These are phyloP conservation scores for Neoboletus brunneissimus DNA, from an alignment of 768 basidiomycete genomes.

Conservation along the genomic window DNA sequence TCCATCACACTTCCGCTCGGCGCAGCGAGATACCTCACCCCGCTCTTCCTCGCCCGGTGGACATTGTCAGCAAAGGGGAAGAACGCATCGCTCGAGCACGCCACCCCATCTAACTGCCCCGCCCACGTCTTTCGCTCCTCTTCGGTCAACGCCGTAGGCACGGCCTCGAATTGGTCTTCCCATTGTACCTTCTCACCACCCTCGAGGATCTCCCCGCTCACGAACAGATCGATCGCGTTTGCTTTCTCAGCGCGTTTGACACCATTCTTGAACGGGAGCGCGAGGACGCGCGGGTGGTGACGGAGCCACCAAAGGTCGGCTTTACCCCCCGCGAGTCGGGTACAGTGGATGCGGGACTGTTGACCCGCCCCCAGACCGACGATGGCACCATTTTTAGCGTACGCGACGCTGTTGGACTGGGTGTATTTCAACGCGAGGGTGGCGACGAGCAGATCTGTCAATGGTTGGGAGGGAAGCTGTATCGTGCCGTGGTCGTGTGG, in stretches of 20 bases:
- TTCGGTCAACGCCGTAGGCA: conserved; percentile 61
- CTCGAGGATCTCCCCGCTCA: conserved; percentile 84
- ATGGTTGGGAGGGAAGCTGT: conserved; percentile 71
- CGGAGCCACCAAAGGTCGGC: conserved; percentile 99
- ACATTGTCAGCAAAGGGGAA: conserved; percentile 99
- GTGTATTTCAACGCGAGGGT: conserved; percentile 98
- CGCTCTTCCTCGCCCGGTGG: conserved; percentile 87
- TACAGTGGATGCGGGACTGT: conserved; percentile 99
- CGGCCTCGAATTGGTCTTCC: conserved; percentile 80
- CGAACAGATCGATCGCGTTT: conserved; percentile 96
- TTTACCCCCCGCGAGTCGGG: conserved; percentile 93
- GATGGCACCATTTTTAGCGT: conserved; percentile 87
- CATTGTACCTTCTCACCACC: conserved; percentile 88
- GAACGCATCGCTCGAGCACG: conserved; percentile 96
- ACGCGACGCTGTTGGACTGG: conserved; percentile 98
- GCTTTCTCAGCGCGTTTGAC: conserved; percentile 98
- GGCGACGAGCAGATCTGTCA: conserved; percentile 93
- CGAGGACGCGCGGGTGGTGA: conserved; percentile 91
- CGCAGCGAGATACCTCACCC: conserved; percentile 89
- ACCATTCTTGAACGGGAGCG: conserved; percentile 94
- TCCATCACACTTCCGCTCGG: conserved; percentile 98
- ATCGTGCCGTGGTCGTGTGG: not conserved
- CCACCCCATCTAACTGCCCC: conserved; percentile 72
- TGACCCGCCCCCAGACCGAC: conserved; percentile 97
- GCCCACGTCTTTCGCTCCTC: conserved; percentile 78